Base-by-base conservation (phyloP, 2,329 filamentous ascomycete genomes). In the Botrytis byssoidea region DNA sequence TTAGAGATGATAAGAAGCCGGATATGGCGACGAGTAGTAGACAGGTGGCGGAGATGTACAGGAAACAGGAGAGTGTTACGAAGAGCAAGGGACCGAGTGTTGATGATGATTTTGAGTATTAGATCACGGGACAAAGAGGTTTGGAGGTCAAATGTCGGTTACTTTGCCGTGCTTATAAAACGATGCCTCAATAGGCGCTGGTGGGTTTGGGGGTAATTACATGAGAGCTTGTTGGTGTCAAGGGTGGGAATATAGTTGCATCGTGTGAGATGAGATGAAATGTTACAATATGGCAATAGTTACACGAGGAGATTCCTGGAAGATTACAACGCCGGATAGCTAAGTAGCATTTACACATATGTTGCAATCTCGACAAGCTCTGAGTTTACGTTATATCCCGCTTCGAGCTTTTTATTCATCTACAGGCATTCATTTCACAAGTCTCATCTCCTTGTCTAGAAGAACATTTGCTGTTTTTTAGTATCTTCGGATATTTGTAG, bases 81-180 rank as follows among this genome's bases (percentile, higher is more conserved):
- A 97, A 96, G 86, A 94, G 86, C 73, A 97, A 97, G 85, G 93
- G 92, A 0, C 93, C 93, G 6, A 87, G 91, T 66, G 95, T 95
- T 72, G 96, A 99, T 85, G 95, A 98, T 84, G 95, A 98, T 82
- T 99, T 98, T 84, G 96, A 99, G 86, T 99, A 99, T 84, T 99
- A 72, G 61, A 14, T 25, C 18, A 25, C 16, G 14, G 1, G 37
- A 25, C 29, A 12, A 69, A 14, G 37, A 37, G 14, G 16, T 10
- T n/a, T 65, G 40, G n/a, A n/a, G 14, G 14, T 20, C 12, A 6
- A 57, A 22, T 57, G 7, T 29, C 16, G 10, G n/a, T 40, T 18
- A 16, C 25, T 51, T 7, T 40, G 20, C 37, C 32, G 22, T n/a
- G 35, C 22, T 55, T 40, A 67, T n/a, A 55, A 37, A 51, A 40